Base-by-base conservation (phyloP, 768 basidiomycete genomes). In the Candolleomyces efflorescens region DNA sequence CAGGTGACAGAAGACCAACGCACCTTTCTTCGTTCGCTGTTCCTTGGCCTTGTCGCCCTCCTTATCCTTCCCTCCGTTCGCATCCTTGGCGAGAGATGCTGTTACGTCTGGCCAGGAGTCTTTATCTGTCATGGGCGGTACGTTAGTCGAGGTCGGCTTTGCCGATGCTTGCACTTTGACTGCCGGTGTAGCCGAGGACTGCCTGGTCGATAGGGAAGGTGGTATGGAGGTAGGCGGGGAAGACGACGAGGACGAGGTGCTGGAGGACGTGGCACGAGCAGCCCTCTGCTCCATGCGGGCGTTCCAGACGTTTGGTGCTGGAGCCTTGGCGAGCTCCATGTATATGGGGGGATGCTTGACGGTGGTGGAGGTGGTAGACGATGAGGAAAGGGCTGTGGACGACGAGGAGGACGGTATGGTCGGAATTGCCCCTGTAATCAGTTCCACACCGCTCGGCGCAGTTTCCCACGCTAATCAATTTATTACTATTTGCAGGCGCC, bases 21-120 rank as follows among this genome's bases (percentile, higher is more conserved):
- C 56, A 71, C 69, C 62, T 64, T 72, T 72, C 53, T 64, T 65
- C 5, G 64, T 53, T 23, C 7, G 15, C 51, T 56, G 18, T 45
- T 51, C 59, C 15, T 43, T 48, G 27, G 10, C 36, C 27, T 26
- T 22, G 41, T 41, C 26, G 41, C 38, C 36, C 32, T 56, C 56
- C 54, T 37, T 54, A 48, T 38, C 48, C 53, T 63, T 66, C 24
- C 20, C 32, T 11, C 32, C 58, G 56, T 43, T 63, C 46, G 32
- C 60, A 32, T 46, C 62, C 44, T 39, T 61, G 24, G 38, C 52
- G 54, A 53, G 45, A 13, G 57, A 50, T 27, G 60, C 56, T 53
- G 62, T 62, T 23, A 74, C 75, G 59, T 75, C 79, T 39, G 78
- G 82, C 80, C 49, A 51, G 2, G 49, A 51, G 15, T 51, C 49